A percentile compares a stretch with the other conserved stretches of the same genome.
phyloP scores from a whole-genome alignment of 768 basidiomycete species.

The Boletus rufocinnamomeus region DNA sequence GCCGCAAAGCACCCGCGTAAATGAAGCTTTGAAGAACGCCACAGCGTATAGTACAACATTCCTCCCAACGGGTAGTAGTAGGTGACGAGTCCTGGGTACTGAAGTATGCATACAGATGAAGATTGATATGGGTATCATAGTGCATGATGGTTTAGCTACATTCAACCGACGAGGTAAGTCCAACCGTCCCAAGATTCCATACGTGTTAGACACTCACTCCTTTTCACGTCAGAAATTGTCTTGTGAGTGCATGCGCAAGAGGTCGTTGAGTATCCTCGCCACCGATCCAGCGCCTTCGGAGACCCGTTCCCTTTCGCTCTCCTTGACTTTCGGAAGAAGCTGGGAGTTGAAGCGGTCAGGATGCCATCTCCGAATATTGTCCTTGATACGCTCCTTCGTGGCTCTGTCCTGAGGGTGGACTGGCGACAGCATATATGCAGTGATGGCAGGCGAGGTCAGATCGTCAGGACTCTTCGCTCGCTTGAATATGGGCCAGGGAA shows the following conservation, averaged over 20 bases:
- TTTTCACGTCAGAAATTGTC: slow-evolving; percentile 36
- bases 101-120: slow-evolving; percentile 35
- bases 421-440: slow-evolving; percentile 62
- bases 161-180: slow-evolving; percentile 14
- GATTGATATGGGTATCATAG: slow-evolving; percentile 34
- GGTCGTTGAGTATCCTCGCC: slow-evolving; percentile 68
- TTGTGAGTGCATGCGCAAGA: slow-evolving; percentile 55
- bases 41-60: slow-evolving; percentile 20
- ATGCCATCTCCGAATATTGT: slow-evolving; percentile 76
- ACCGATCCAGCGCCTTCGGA: slow-evolving; percentile 74
- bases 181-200: neutral
- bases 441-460: slow-evolving; percentile 55
- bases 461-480: slow-evolving; percentile 59
- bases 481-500: slow-evolving; percentile 76
- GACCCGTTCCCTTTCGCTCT: slow-evolving; percentile 65
- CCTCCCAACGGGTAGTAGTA: slow-evolving; percentile 13
- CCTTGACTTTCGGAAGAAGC: slow-evolving; percentile 60
- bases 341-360: slow-evolving; percentile 81
- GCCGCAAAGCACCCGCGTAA: neutral
- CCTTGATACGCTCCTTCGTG: slow-evolving; percentile 72
- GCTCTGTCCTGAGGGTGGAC: slow-evolving; percentile 54
- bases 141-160: slow-evolving; percentile 26
- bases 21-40: neutral
- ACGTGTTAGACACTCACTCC: slow-evolving; percentile 26
- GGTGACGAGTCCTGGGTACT: slow-evolving; percentile 16